Evolutionary conservation across 1,139 yeast genomes (phyloP), one percentile per base, ranked within the genome.

Genomic region (Taiozyma sp.): DNA sequence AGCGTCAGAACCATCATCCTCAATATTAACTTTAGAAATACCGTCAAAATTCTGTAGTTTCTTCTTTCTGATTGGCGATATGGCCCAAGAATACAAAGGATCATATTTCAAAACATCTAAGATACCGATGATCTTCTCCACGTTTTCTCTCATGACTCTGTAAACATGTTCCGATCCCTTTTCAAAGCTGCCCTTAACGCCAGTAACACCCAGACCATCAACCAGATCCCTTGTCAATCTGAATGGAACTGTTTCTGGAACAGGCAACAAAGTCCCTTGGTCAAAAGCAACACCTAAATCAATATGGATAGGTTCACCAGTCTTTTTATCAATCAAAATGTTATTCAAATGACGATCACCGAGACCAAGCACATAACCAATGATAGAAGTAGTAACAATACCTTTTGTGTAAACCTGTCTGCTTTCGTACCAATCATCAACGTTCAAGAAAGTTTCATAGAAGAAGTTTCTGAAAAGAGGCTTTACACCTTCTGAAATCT

Each of bases 281-380:
- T 95, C 99, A 70, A 95, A 95, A 0, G 98, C 95, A 50, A 93
- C 93, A 0, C 99, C 99, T 37, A 95, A 72, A 66, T 95, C 99
- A 61, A 95, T 95, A 66, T 95, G 99, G 30, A 95, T 83, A 0
- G 97, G 96, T 58, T 91, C 97, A 0, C 99, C 99, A 0, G 88
- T 77, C 16, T 64, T 64, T 48, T 76, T 74, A 64, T 95, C 98
- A n/a, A 95, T 64, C 51, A 95, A 68, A 43, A 95, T 85, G 64
- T 95, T 95, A 65, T 89, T 89, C 63, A 96, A 81, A 67, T 95
- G 99, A 28, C 99, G 74, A 65, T 95, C 99, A 2, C 99, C 99
- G 13, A 95, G 74, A 0, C 99, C 99, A 34, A 95, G 70, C 11
- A 91, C 75, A 64, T 88, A 77, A 0, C 99, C 99, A 22, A 90